Conservation (phyloP, 345 rosid species). For the Lepidium aucheri region DNA sequence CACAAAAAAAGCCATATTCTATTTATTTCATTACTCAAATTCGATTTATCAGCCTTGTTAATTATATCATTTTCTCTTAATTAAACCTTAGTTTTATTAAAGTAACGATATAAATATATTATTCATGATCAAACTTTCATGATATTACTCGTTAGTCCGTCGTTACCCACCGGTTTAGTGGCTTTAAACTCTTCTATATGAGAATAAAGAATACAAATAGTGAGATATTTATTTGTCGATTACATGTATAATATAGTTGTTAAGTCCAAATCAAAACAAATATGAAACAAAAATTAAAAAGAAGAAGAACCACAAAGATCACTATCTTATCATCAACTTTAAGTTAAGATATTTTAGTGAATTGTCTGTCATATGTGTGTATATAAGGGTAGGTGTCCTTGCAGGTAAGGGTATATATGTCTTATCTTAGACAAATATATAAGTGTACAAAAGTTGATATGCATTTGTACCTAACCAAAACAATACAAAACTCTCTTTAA, state of each 20-base stretch:
- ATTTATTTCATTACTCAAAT: no score
- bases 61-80: no score
- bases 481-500: conserved; percentile 3
- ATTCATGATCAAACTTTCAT: conserved; percentile 8
- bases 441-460: conserved; percentile 18
- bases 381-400: conserved; percentile 23
- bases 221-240: neutral
- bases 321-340: conserved; percentile 20
- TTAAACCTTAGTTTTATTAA: no score
- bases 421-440: neutral
- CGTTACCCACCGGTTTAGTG: conserved; percentile 9
- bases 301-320: conserved; percentile 12
- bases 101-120: neutral
- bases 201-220: neutral
- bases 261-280: neutral
- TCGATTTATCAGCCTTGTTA: no score
- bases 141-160: neutral
- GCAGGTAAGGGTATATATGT: conserved; percentile 17
- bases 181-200: conserved; percentile 6
- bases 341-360: conserved; percentile 7
- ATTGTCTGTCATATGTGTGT: conserved; percentile 15
- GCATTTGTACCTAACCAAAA: conserved; percentile 21
- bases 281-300: neutral
- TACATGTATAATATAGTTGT: neutral
- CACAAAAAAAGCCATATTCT: no score